Percentiles rank a stretch among this genome's conserved stretches.
These are phyloP conservation scores for Sclerotinia trifoliorum DNA, from an alignment of 2,329 filamentous ascomycete genomes.

Conservation along the genomic window DNA sequence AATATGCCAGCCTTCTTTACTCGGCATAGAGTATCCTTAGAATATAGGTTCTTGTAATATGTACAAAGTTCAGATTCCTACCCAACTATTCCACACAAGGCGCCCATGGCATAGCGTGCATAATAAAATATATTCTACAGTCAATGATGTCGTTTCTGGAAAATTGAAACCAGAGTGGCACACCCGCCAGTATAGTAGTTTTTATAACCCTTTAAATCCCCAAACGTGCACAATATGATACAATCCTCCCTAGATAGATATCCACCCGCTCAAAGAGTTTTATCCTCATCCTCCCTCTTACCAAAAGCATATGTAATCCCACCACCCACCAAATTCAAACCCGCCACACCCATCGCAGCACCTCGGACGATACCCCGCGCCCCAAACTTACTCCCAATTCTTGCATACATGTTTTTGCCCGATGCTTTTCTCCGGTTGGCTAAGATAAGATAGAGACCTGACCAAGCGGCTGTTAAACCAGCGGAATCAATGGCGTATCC, in stretches of 20 bases:
- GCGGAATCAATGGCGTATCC: constrained; percentile 62
- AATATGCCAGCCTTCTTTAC: constrained; percentile 2
- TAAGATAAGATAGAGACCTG: constrained; percentile 62
- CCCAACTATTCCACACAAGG: background rate
- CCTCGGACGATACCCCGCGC: constrained; percentile 53
- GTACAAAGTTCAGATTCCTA: constrained; percentile 7
- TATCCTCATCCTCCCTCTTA: constrained; percentile 37
- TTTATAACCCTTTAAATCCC: background rate
- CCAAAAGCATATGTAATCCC: constrained; percentile 53
- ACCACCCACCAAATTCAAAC: constrained; percentile 50
- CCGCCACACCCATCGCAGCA: constrained; percentile 50
- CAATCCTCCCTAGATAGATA: background rate
- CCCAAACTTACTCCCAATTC: constrained; percentile 49
- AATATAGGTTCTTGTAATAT: constrained; percentile 15
- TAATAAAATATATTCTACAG: background rate
- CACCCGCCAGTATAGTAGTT: background rate
- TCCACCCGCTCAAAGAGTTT: constrained; percentile 3
- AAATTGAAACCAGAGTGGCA: background rate
- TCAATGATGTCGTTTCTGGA: background rate
- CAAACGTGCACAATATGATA: background rate
- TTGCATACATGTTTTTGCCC: constrained; percentile 34
- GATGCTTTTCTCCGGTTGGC: constrained; percentile 52
- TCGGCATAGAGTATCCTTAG: constrained; percentile 10
- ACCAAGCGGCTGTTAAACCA: constrained; percentile 63
- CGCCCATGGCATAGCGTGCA: background rate